A percentile compares a stretch with the other conserved stretches of the same genome.
Conservation (phyloP, 2,329 filamentous ascomycete species). For the Pseudocercospora pini-densiflorae region DNA sequence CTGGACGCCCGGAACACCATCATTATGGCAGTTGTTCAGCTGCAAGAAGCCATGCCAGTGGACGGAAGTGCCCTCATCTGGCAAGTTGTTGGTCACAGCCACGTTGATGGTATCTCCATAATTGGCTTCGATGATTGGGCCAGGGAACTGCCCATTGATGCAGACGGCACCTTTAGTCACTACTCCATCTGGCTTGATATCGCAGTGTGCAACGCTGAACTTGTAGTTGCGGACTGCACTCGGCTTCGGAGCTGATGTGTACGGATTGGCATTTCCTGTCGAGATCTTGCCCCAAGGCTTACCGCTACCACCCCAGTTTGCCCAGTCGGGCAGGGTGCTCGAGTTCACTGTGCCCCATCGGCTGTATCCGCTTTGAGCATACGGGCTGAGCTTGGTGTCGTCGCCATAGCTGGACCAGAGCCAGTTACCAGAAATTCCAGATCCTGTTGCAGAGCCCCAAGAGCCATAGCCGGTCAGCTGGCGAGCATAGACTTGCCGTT, state of each 20-base stretch:
- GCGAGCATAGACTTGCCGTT: not conserved
- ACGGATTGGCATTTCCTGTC: not conserved
- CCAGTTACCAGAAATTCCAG: not conserved
- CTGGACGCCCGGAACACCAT: constrained; percentile 56
- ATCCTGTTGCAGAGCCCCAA: not conserved
- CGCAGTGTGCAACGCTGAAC: constrained; percentile 5
- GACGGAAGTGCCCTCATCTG: constrained; percentile 54
- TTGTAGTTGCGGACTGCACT: not conserved
- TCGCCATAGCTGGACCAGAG: constrained; percentile 2
- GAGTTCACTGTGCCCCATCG: not conserved
- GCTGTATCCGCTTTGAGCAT: not conserved
- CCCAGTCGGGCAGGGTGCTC: not conserved
- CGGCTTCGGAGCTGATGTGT: not conserved
- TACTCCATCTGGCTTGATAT: constrained; percentile 41
- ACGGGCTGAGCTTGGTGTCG: not conserved
- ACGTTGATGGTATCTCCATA: constrained; percentile 37
- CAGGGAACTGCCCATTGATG: constrained; percentile 53
- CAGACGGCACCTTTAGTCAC: constrained; percentile 26
- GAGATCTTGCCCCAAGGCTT: not conserved
- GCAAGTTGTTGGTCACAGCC: constrained; percentile 45
- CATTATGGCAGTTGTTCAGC: constrained; percentile 58
- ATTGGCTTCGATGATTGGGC: constrained; percentile 50
- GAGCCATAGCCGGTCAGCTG: not conserved
- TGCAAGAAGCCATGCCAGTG: constrained; percentile 59
- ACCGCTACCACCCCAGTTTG: not conserved